Base-by-base conservation (phyloP, 352 stramenopile species). In the Pythium aristosporum region DNA sequence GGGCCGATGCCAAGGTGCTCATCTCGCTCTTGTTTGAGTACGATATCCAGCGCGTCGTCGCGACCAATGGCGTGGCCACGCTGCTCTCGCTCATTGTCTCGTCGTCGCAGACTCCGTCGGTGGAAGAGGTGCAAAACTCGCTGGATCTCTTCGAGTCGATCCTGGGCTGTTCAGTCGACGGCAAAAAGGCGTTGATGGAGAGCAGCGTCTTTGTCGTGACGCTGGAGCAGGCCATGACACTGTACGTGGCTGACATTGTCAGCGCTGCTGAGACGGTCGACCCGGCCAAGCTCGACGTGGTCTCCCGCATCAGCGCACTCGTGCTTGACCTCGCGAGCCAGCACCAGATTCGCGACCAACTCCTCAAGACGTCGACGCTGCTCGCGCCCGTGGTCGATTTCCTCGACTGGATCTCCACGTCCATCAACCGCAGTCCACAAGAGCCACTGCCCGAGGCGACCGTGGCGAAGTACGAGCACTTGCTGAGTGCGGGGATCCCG, bases 91-190 rank as follows among this genome's bases (percentile, higher is more conserved):
- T 74, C 0, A 76, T 72, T 30, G 52, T 57, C 58, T 64, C 28
- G 16, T 64, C 37, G 48, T 64, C 53, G n/a, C n/a, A 49, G 1
- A 18, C 63, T 8, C 60, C 53, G 52, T 44, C 69, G 1, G 67
- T 78, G 0, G 74, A 75, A 21, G 68, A 82, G 13, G 71, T 71
- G 5, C 72, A 88, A 18, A 63, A 63, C 23, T 72, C 82, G 59
- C 54, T 92, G 20, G 70, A 84, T 63, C 79, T 87, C 18, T 89
- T 90, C 43, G 81, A 80, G n/a, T 72, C 76, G 23, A 79, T 92
- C 42, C 66, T 80, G 12, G 69, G 72, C 13, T 88, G 79, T 25
- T 82, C 80, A 0, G 41, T 51, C 16, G 39, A 65, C 11, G 83
- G 83, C 5, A 80, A 79, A 57, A 49, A 65, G 21, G 76, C 79